A percentile compares a stretch with the other conserved stretches of the same genome.
phyloP scores from a whole-genome alignment of 208 protist genomes.

The Naegleria fowleri region DNA sequence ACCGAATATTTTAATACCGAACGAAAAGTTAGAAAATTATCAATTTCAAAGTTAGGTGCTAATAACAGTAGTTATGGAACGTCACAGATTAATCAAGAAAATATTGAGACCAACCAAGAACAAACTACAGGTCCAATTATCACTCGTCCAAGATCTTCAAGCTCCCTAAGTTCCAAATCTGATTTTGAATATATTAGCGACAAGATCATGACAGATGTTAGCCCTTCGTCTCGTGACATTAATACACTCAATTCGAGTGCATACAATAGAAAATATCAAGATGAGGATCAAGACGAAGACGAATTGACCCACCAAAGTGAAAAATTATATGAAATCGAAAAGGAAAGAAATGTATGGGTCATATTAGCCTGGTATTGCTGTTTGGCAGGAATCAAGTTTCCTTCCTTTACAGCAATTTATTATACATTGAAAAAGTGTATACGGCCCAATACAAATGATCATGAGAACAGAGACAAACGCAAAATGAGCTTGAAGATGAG shows the following conservation, averaged over 20 bases:
- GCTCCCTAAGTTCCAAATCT: background rate
- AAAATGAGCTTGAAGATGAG: background rate
- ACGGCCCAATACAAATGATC: background rate
- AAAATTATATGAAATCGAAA: background rate
- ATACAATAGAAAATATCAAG: background rate
- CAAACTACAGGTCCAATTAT: no score
- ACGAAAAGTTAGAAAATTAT: background rate
- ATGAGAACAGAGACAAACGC: background rate
- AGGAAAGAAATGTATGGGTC: background rate
- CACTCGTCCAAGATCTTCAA: background rate
- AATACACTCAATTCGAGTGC: background rate
- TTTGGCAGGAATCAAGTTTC: background rate
- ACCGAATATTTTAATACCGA: background rate
- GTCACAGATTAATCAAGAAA: background rate
- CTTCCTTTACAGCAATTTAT: background rate
- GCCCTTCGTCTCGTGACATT: background rate
- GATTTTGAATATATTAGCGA: background rate
- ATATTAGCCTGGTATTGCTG: constrained; percentile 5
- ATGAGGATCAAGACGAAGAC: background rate
- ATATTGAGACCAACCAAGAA: background rate
- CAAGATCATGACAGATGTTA: background rate
- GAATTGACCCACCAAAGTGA: background rate
- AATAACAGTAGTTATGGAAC: background rate
- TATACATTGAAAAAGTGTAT: background rate
- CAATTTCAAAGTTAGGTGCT: background rate